These are phyloP conservation scores for Trichoderma simmonsii DNA, from an alignment of 2,329 filamentous ascomycete genomes.

Conservation along the genomic window DNA sequence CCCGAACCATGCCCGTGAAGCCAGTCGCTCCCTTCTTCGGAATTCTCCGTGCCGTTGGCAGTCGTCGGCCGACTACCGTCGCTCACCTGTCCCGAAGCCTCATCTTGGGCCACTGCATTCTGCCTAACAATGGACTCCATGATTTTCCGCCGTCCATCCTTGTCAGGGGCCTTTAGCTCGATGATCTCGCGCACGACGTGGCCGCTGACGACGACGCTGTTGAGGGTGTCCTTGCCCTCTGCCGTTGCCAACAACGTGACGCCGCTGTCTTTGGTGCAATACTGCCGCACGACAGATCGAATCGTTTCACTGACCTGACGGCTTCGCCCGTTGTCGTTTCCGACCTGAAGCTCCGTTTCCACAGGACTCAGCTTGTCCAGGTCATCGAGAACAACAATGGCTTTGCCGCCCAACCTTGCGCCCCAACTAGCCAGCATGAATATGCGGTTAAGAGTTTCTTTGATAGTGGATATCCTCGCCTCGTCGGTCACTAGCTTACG, in stretches of 20 bases:
- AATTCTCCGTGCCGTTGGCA: constrained; percentile 48
- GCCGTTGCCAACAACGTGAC: constrained; percentile 88
- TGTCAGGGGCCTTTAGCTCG: constrained; percentile 84
- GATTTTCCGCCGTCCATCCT: constrained; percentile 80
- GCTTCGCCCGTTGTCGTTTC: constrained; percentile 89
- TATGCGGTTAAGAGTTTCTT: constrained; percentile 77
- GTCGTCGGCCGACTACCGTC: constrained; percentile 56
- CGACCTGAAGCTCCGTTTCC: constrained; percentile 91
- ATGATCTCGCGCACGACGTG: constrained; percentile 92
- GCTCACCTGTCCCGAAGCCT: constrained; percentile 35
- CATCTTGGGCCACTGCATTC: constrained; percentile 42
- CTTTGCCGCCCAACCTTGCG: constrained; percentile 76
- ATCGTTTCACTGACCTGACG: constrained; percentile 89
- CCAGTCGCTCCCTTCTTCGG: constrained; percentile 64
- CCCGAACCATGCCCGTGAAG: constrained; percentile 67
- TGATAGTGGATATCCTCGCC: constrained; percentile 82
- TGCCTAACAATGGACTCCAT: constrained; percentile 73
- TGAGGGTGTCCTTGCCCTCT: constrained; percentile 87
- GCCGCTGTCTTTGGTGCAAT: constrained; percentile 73
- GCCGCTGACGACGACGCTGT: constrained; percentile 84
- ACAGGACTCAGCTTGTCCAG: constrained; percentile 88
- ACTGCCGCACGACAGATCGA: constrained; percentile 76
- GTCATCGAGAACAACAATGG: constrained; percentile 87
- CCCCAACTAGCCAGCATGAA: constrained; percentile 93
- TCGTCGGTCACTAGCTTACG: constrained; percentile 87